Conservation (phyloP, 129 eudicot genomes). For the Centrapalus pauciflorus region DNA sequence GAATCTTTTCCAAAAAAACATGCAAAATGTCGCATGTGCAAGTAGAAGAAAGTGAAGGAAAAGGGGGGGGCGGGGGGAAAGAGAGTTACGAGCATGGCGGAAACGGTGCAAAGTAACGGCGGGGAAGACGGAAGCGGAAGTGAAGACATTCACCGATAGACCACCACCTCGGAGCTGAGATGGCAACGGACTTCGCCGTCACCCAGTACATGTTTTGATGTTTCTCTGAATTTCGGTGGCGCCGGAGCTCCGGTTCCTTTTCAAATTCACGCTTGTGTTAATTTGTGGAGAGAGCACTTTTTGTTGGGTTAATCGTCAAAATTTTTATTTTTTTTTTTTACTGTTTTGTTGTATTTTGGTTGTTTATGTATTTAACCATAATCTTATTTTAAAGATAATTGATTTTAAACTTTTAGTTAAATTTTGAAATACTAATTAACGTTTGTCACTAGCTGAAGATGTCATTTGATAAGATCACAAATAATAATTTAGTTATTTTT, state of each 20-base stretch:
- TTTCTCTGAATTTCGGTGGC: background rate
- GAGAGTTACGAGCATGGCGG: constrained; percentile 30
- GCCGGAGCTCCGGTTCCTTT: background rate
- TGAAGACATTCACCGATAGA: constrained; percentile 41
- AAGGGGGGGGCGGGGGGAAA: background rate
- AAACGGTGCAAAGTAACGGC: constrained; percentile 17
- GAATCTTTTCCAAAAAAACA: background rate
- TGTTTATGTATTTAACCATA: too few relatives aligned
- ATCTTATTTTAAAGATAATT: too few relatives aligned
- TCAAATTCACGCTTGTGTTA: too few relatives aligned
- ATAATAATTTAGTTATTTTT: too few relatives aligned
- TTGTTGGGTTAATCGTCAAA: too few relatives aligned
- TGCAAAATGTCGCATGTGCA: background rate
- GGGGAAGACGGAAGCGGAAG: constrained; percentile 25
- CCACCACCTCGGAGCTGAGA: constrained; percentile 48
- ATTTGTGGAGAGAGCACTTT: too few relatives aligned
- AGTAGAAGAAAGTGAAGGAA: background rate
- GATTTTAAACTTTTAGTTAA: too few relatives aligned
- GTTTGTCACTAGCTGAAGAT: too few relatives aligned
- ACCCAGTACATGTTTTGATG: constrained; percentile 38
- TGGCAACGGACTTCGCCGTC: constrained; percentile 30
- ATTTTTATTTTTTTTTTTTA: too few relatives aligned
- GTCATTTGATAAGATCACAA: too few relatives aligned
- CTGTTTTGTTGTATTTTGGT: too few relatives aligned
- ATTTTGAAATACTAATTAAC: too few relatives aligned